Percentiles rank a stretch among this genome's conserved stretches.
Conservation (phyloP, 1,284 basidiomycete species). For the Hemileia vastatrix region DNA sequence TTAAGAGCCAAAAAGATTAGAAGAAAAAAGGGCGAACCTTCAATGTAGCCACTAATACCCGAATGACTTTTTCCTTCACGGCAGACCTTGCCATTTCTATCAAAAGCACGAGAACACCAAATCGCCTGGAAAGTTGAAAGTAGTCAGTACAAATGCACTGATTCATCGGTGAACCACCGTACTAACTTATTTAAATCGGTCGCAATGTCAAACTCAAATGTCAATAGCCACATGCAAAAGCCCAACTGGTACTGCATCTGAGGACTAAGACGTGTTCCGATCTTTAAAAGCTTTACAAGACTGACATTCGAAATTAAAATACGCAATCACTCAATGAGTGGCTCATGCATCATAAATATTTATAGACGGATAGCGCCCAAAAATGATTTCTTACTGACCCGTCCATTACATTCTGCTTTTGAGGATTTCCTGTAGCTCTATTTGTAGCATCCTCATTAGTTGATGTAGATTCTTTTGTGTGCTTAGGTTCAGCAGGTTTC, state of each 20-base stretch:
- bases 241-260: conserved; percentile 92
- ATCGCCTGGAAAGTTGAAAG: conserved; percentile 54
- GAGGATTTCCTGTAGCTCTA: too few species aligned
- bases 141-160: not conserved
- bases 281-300: conserved; percentile 9
- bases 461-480: not conserved
- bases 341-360: not conserved
- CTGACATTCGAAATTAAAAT: too few species aligned
- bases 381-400: not conserved
- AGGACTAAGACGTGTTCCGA: conserved; percentile 51
- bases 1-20: not conserved
- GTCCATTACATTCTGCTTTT: too few species aligned
- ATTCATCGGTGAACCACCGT: too few species aligned
- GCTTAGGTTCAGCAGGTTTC: not conserved
- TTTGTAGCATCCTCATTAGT: too few species aligned
- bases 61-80: conserved; percentile 93
- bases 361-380: not conserved
- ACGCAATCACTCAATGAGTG: too few species aligned
- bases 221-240: conserved; percentile 86
- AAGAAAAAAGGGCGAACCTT: conserved; percentile 51
- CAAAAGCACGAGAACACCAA: conserved; percentile 77
- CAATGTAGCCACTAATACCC: conserved; percentile 88
- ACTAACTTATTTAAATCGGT: conserved; percentile 67
- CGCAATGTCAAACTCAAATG: conserved; percentile 76
- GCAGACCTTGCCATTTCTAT: conserved; percentile 76